These are phyloP conservation scores for Coniosporium tulheliwenetii DNA, from an alignment of 2,329 filamentous ascomycete species.

Conservation along the genomic window DNA sequence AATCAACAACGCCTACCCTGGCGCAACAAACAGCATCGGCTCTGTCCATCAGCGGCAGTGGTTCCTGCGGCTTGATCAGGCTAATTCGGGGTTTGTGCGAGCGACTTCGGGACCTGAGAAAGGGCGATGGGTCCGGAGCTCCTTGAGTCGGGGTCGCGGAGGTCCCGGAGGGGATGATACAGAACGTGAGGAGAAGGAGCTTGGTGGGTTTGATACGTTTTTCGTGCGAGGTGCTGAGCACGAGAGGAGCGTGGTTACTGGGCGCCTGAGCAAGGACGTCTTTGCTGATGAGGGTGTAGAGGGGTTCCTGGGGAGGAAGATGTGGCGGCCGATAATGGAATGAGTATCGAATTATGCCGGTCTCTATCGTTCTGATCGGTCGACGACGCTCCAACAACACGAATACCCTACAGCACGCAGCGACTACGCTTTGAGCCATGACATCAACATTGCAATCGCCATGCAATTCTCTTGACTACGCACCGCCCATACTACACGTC, in stretches of 20 bases:
- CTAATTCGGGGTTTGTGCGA: slow-evolving; percentile 39
- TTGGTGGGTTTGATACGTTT: slow-evolving; percentile 38
- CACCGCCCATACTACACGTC: too few species aligned
- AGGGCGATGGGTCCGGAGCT: background rate
- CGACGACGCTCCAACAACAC: too few species aligned
- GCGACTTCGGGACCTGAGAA: slow-evolving; percentile 3
- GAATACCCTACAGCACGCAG: too few species aligned
- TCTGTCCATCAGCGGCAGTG: slow-evolving; percentile 53
- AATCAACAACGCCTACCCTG: slow-evolving; percentile 48
- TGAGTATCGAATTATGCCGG: slow-evolving; percentile 4
- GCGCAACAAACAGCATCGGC: slow-evolving; percentile 48
- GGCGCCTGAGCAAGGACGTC: slow-evolving; percentile 41
- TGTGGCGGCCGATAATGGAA: slow-evolving; percentile 35
- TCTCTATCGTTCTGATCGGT: too few species aligned
- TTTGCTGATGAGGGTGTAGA: slow-evolving; percentile 45
- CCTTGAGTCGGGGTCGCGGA: background rate
- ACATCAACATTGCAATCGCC: too few species aligned
- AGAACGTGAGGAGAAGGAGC: background rate
- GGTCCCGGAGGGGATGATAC: background rate
- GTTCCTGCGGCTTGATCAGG: slow-evolving; percentile 48
- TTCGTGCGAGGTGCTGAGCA: slow-evolving; percentile 42
- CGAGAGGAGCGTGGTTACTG: slow-evolving; percentile 54
- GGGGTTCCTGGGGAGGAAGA: slow-evolving; percentile 40
- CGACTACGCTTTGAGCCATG: too few species aligned
- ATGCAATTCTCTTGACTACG: too few species aligned